phyloP scores from a whole-genome alignment of 495 filamentous ascomycete species.

The Penicillium fimorum region DNA sequence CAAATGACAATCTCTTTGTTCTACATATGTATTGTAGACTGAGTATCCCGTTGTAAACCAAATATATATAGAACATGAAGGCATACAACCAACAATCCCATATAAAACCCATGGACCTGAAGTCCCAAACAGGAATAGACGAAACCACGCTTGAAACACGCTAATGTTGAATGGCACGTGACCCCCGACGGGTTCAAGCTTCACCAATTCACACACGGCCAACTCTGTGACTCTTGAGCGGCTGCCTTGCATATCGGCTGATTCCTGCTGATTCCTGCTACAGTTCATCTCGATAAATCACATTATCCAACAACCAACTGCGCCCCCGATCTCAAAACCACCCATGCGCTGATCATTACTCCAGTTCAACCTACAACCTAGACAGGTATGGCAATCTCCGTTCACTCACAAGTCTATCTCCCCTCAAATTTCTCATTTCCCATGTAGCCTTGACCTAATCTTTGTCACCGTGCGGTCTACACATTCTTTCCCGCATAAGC shows the following conservation, averaged over 20 bases:
- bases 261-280: background rate
- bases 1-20: background rate
- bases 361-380: background rate
- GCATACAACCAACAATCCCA: background rate
- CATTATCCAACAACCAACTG: background rate
- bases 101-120: background rate
- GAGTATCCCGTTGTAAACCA: background rate
- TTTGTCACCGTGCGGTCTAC: constrained; percentile 7
- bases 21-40: background rate
- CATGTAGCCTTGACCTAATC: constrained; percentile 5
- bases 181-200: constrained; percentile 18
- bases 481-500: constrained; percentile 20
- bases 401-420: background rate
- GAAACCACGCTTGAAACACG: constrained; percentile 37
- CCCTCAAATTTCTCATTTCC: background rate
- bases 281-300: constrained; percentile 6
- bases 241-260: constrained; percentile 8
- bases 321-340: constrained; percentile 2
- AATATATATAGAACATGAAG: background rate
- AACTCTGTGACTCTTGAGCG: constrained; percentile 9
- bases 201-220: constrained; percentile 18
- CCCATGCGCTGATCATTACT: constrained; percentile 13
- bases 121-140: constrained; percentile 18
- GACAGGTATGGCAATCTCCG: constrained; percentile 14
- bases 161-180: constrained; percentile 15